Evolutionary conservation across 2,329 filamentous ascomycete species (phyloP), one percentile per base, ranked within the genome.

Genomic region (Penicillium sp.): DNA sequence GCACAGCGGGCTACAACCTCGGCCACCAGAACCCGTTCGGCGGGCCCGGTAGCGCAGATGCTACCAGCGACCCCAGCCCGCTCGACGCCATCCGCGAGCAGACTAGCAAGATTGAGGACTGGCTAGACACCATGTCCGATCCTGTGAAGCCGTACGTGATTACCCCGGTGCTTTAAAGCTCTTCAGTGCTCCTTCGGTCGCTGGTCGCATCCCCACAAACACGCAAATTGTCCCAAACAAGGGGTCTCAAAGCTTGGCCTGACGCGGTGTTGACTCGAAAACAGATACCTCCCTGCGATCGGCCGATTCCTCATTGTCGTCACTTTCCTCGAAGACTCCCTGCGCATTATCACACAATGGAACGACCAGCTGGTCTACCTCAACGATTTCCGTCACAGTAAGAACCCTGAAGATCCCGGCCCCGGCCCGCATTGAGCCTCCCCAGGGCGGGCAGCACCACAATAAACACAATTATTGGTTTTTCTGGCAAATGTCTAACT

Each of bases 311-410:
- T 99, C 67, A 99, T 99, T 68, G 95, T 99, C 55, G 95, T 98
- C 53, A 99, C 95, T 61, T 99, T 99, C 80, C 83, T 99, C 68
- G 95, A 99, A 78, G 95, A 99, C 81, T 92, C 93, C 50, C 82
- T 99, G 62, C 87, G 95, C 74, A 99, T 99, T 78, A 82, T 98
- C 69, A 99, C 95, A 67, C 95, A 99, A 87, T 99, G 95, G 93
- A 87, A 75, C 73, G 95, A 98, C 75, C 95, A 99, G 82, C 85
- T 99, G 59, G 82, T 90, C 60, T 99, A 98, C 76, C 87, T 99
- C 54, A 88, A 90, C 75, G 91, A 96, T 69, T 98, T 96, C 83
- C 85, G 93, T 73, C 85, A 91, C 76, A 97, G 93, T 98, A 89
- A 79, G 90, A 54, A 33, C 61, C 56, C 54, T 49, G 21, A 42